A percentile compares a stretch with the other conserved stretches of the same genome.
These are phyloP conservation scores for Fraxinus sp. DNA, from an alignment of 305 asterid genomes.

Conservation along the genomic window DNA sequence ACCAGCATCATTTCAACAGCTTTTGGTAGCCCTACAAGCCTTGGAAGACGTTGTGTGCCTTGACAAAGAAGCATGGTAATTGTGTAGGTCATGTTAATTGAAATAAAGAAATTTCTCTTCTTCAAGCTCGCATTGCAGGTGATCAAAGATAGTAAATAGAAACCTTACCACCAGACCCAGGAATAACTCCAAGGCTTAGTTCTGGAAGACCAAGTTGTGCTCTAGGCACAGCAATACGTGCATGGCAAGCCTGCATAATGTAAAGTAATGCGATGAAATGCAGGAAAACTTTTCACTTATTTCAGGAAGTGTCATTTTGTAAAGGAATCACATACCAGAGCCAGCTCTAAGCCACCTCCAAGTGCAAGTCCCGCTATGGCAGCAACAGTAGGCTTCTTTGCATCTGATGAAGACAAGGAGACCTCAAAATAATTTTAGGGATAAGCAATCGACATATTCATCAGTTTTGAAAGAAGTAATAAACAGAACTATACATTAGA, in stretches of 20 bases:
- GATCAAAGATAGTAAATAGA: conserved; percentile 13
- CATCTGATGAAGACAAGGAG: conserved; percentile 42
- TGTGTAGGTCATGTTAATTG: conserved; percentile 17
- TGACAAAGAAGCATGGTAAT: conserved; percentile 27
- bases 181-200: conserved; percentile 89
- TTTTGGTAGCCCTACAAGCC: conserved; percentile 84
- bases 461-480: neutral
- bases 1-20: conserved; percentile 92
- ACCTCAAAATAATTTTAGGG: neutral
- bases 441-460: neutral
- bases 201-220: conserved; percentile 91
- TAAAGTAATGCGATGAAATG: conserved; percentile 14
- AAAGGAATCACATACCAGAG: conserved; percentile 59
- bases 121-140: conserved; percentile 2
- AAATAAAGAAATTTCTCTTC: conserved; percentile 10
- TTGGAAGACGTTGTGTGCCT: conserved; percentile 98
- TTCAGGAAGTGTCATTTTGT: neutral
- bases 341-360: conserved; percentile 96
- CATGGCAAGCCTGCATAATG: conserved; percentile 75
- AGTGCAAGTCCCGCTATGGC: conserved; percentile 93
- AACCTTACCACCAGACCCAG: conserved; percentile 85
- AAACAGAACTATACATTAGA: neutral
- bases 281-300: neutral
- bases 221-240: conserved; percentile 78
- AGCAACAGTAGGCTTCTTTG: conserved; percentile 88